These are phyloP conservation scores for Limnomonas spitsbergensis DNA, from an alignment of 139 green algal genomes.

Conservation along the genomic window DNA sequence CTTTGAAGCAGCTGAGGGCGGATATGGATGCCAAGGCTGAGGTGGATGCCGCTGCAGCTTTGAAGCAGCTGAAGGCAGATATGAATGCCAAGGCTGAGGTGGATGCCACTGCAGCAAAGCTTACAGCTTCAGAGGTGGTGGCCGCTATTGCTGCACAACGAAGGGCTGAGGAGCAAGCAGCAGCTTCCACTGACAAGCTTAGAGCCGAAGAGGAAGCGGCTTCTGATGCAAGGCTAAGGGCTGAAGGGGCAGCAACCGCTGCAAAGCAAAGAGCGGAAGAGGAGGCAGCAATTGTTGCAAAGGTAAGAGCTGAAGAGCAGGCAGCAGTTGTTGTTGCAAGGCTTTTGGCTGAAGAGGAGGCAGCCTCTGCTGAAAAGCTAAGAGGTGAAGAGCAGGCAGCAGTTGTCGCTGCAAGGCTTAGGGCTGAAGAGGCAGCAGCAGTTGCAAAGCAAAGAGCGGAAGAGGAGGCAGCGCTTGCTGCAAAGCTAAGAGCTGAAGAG, in stretches of 20 bases:
- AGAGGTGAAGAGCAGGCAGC: too few species aligned
- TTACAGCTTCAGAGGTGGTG: not conserved
- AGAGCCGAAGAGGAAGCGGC: too few species aligned
- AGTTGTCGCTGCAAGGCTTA: not conserved
- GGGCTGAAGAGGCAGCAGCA: not conserved
- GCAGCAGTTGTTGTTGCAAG: not conserved
- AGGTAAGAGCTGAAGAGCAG: not conserved
- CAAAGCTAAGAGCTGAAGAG: not conserved
- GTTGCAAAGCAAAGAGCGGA: not conserved
- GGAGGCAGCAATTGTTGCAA: not conserved
- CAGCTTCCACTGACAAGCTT: not conserved
- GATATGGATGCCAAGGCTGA: not conserved
- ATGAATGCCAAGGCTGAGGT: not conserved
- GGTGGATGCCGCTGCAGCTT: not conserved
- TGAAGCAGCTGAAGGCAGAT: not conserved
- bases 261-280: not conserved
- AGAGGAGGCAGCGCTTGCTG: not conserved
- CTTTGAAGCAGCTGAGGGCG: not conserved
- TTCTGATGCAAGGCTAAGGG: not conserved
- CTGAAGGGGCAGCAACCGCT: not conserved
- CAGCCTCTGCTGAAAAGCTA: not conserved
- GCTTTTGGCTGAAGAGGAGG: not conserved
- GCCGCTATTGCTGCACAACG: not conserved
- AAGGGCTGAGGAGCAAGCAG: not conserved
- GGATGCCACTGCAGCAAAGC: not conserved